phyloP scores from a whole-genome alignment of 129 eudicot genomes.

The Centrapalus pauciflorus region DNA sequence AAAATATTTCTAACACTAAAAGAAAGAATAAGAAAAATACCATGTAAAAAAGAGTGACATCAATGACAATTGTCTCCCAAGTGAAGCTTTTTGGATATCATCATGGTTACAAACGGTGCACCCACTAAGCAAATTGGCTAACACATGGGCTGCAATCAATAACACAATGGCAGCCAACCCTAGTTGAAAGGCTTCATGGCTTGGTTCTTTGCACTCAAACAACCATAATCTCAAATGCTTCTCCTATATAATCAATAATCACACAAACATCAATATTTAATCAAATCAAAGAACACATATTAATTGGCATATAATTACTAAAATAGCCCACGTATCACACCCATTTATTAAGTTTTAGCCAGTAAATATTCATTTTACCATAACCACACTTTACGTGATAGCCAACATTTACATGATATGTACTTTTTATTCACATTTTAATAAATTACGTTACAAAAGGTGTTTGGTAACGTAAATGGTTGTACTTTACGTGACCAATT shows the following conservation, averaged over 20 bases:
- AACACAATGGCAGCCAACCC: slow-evolving; percentile 69
- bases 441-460: too few species aligned
- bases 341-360: too few species aligned
- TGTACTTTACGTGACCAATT: too few species aligned
- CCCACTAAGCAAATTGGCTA: slow-evolving; percentile 75
- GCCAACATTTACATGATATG: too few species aligned
- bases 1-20: too few species aligned
- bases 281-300: background rate
- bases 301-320: background rate
- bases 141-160: slow-evolving; percentile 56
- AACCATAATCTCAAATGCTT: slow-evolving; percentile 82
- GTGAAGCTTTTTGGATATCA: slow-evolving; percentile 50
- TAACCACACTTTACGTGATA: too few species aligned
- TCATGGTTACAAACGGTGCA: slow-evolving; percentile 51
- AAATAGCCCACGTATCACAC: too few species aligned
- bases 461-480: too few species aligned
- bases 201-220: slow-evolving; percentile 90
- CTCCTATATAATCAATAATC: slow-evolving; percentile 33
- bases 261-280: background rate
- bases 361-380: too few species aligned
- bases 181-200: slow-evolving; percentile 60
- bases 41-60: slow-evolving; percentile 71
- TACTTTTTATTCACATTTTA: too few species aligned
- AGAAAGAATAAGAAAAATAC: slow-evolving; percentile 25
- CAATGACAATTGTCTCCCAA: slow-evolving; percentile 58